Percentiles rank a stretch among this genome's conserved stretches.
These are phyloP conservation scores for Euphorbia tirucalli DNA, from an alignment of 345 rosid species.

Conservation along the genomic window DNA sequence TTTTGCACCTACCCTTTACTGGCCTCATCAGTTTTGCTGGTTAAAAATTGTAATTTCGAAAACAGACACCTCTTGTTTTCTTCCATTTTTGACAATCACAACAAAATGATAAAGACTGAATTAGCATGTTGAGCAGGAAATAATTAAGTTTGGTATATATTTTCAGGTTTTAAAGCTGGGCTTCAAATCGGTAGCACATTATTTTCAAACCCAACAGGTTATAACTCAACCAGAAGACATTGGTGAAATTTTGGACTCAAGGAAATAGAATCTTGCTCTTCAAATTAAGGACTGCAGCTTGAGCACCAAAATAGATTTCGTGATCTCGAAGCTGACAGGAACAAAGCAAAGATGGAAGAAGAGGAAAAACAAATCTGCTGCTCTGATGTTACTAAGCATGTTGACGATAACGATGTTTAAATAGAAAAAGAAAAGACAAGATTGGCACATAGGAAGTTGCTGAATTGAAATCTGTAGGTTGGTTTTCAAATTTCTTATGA, in stretches of 20 bases:
- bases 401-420: background rate
- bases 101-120: background rate
- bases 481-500: background rate
- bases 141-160: background rate
- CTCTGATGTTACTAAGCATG: background rate
- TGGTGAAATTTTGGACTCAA: conserved; percentile 12
- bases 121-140: background rate
- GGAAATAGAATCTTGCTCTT: background rate
- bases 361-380: background rate
- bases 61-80: background rate
- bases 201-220: conserved; percentile 29
- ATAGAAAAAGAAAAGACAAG: background rate
- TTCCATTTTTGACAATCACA: background rate
- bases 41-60: background rate
- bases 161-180: conserved; percentile 33
- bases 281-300: background rate
- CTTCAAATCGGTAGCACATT: conserved; percentile 41
- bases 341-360: conserved; percentile 8
- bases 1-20: no score
- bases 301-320: background rate
- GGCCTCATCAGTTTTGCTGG: no score
- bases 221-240: conserved; percentile 5
- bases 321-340: no score
- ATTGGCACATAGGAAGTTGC: background rate
- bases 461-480: background rate